Evolutionary conservation across 257 asterid species (phyloP).

Genomic region (Solanum peruvianum): DNA sequence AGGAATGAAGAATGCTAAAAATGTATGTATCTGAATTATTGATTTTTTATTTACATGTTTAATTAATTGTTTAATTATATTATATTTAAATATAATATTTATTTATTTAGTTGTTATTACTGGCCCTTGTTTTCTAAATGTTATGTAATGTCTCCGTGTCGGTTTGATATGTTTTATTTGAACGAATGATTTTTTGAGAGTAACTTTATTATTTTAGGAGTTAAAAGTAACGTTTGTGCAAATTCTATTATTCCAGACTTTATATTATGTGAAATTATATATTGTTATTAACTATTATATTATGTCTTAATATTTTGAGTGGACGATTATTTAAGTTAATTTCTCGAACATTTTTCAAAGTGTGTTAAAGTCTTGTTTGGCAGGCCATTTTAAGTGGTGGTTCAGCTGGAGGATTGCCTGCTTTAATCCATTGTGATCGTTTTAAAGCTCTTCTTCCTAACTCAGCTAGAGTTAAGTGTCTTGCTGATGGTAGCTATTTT

Average conservation of each 20-base stretch:
- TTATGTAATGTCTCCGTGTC: not conserved
- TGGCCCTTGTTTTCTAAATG: not conserved
- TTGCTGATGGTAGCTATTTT: conserved; percentile 3
- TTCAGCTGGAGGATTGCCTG: conserved; percentile 55
- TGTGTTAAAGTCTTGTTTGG: not conserved
- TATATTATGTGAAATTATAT: too few species aligned
- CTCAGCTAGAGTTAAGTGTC: conserved; percentile 4
- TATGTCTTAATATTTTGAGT: not conserved
- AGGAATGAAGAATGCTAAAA: conserved; percentile 6
- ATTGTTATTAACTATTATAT: too few species aligned
- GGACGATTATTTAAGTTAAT: not conserved
- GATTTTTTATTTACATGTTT: not conserved
- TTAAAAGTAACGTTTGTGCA: not conserved
- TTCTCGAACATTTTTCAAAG: not conserved
- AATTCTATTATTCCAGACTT: rapidly evolving
- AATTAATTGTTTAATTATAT: not conserved
- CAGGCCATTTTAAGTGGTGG: conserved; percentile 56
- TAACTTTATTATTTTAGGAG: rapidly evolving
- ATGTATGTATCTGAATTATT: not conserved
- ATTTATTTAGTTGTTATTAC: not conserved
- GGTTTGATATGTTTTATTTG: not conserved
- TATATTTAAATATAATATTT: not conserved
- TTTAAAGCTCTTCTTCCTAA: not conserved
- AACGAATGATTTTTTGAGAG: not conserved
- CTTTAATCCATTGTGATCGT: conserved; percentile 49